Base-by-base conservation (phyloP, 2,329 filamentous ascomycete genomes). In the Pseudogymnoascus sp. region DNA sequence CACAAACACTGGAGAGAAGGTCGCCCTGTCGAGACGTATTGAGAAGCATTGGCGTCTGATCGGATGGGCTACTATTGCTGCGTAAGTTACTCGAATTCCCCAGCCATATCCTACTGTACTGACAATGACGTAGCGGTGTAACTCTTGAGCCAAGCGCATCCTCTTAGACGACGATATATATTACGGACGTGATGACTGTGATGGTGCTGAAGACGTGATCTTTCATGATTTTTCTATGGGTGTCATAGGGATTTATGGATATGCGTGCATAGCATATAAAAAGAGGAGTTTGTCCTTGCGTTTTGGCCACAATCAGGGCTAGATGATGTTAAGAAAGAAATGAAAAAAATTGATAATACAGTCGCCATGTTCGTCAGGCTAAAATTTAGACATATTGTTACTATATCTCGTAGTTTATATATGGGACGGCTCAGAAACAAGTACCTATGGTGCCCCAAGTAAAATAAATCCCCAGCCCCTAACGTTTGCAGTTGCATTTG, bases 31-130 rank as follows among this genome's bases (percentile, higher is more conserved):
- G 76, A 85, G 95, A 79, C 90, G 95, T 87, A 97, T 98, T 73
- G 95, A 99, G 79, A 98, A 98, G 86, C 93, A 97, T 79, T 98
- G 93, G 93, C 90, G 92, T 79, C 83, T 96, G 74, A 96, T 96
- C 72, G 91, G 91, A 71, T 96, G 91, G 91, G 89, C 89, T 65
- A 92, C 89, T 68, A 91, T 91, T 75, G 86, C 88, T 71, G 82
- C 82, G 82, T 84, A 79, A 80, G 82, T 81, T 46, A 14, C 6
- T 10, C 16, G 11, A 24, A 14, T 7, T 26, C 31, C 38, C 14
- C 33, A 35, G 12, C n/a, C 6, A 43, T 38, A 35, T 12, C 19
- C 5, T 19, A 6, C 12, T 62, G 31, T 43, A 33, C 59, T 43
- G 50, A 63, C 38, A 19, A 60, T 31, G 73, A 72, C 65, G 67